phyloP scores from a whole-genome alignment of 768 basidiomycete species.

The Xerocomus brunneocitrinus region DNA sequence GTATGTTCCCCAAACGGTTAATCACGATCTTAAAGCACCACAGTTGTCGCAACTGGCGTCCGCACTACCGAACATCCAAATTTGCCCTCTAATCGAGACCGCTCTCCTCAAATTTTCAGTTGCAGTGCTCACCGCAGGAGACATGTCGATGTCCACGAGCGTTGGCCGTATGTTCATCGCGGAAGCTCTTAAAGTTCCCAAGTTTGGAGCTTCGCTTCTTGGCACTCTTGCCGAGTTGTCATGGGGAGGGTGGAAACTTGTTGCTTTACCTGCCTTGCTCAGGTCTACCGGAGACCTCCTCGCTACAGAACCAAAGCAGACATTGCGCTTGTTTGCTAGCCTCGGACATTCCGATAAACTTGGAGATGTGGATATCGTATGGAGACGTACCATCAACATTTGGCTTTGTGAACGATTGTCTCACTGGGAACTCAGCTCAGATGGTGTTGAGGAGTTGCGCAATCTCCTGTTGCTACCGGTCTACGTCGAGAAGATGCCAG shows the following conservation, averaged over 20 bases:
- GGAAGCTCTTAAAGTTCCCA: slow-evolving; percentile 23
- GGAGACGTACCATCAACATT: slow-evolving; percentile 50
- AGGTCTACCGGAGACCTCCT: slow-evolving; percentile 47
- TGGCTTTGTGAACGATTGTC: slow-evolving; percentile 44
- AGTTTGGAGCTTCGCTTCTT: slow-evolving; percentile 51
- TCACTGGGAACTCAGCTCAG: slow-evolving; percentile 36
- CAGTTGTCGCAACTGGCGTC: slow-evolving; percentile 36
- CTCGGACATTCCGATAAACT: slow-evolving; percentile 48
- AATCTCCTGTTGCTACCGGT: slow-evolving; percentile 51
- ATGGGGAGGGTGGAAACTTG: slow-evolving; percentile 76
- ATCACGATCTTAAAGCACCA: slow-evolving; percentile 22
- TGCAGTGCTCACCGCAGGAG: slow-evolving; percentile 38
- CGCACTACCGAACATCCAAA: slow-evolving; percentile 26
- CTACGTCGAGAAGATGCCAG: slow-evolving; percentile 45
- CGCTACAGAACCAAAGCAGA: slow-evolving; percentile 37
- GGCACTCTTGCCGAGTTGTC: slow-evolving; percentile 58
- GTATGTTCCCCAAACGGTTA: background rate
- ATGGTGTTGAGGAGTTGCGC: slow-evolving; percentile 48
- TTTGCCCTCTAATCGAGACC: slow-evolving; percentile 24
- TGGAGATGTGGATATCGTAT: slow-evolving; percentile 53
- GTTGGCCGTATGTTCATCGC: slow-evolving; percentile 46
- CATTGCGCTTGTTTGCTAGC: slow-evolving; percentile 48
- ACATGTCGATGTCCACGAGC: slow-evolving; percentile 34
- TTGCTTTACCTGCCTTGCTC: slow-evolving; percentile 57
- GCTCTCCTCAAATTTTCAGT: slow-evolving; percentile 32